Conservation (phyloP, 179 eudicot species). For the Dionaea muscipula region DNA sequence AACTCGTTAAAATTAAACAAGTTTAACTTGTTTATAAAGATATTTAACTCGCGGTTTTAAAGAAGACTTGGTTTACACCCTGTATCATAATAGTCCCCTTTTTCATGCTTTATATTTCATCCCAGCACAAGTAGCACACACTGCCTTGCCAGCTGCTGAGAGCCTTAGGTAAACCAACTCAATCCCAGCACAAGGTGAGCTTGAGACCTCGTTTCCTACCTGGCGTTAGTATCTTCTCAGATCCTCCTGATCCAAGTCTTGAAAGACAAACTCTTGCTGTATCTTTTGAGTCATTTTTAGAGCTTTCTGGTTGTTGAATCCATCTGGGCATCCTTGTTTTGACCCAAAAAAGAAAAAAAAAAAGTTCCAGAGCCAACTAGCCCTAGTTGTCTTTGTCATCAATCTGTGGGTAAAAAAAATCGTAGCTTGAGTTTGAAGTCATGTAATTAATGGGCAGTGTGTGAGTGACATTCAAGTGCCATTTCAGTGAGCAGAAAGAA, state of each 20-base stretch:
- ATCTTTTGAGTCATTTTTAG: too few species aligned
- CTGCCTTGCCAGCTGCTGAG: neutral
- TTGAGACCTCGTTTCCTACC: conserved; percentile 11
- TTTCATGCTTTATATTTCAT: too few species aligned
- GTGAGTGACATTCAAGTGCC: neutral
- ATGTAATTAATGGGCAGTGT: conserved; percentile 16
- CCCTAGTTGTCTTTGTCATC: too few species aligned
- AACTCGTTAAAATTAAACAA: too few species aligned
- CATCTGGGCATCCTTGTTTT: neutral
- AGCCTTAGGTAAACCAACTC: too few species aligned
- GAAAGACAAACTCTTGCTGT: too few species aligned
- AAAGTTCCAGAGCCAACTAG: too few species aligned
- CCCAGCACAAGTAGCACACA: neutral
- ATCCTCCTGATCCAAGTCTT: neutral
- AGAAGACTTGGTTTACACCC: too few species aligned
- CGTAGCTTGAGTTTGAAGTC: conserved; percentile 10
- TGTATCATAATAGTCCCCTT: too few species aligned
- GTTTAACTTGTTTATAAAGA: too few species aligned
- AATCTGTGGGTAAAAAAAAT: neutral
- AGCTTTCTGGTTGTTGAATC: neutral
- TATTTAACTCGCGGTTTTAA: too few species aligned
- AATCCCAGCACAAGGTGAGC: conserved; percentile 11
- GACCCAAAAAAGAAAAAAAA: too few species aligned
- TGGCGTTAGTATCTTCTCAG: conserved; percentile 10
- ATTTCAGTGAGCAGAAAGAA: neutral